phyloP scores from a whole-genome alignment of 2,329 filamentous ascomycete species.

The Chrysosphaeria jannelii region DNA sequence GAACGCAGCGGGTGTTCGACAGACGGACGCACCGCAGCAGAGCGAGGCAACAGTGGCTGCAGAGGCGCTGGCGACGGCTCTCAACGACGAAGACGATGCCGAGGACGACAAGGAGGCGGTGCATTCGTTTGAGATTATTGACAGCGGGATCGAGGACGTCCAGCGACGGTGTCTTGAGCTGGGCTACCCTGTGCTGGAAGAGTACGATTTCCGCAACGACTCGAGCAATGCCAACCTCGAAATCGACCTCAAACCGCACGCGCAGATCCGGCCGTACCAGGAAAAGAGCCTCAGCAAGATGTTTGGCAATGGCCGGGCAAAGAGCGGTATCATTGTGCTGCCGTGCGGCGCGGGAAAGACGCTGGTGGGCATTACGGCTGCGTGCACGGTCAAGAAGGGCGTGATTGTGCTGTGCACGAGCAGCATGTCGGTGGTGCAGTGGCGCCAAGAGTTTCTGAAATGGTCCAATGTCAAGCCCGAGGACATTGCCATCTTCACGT shows the following conservation, averaged over 20 bases:
- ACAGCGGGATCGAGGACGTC: constrained; percentile 55
- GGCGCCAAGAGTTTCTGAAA: constrained; percentile 85
- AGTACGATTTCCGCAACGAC: constrained; percentile 92
- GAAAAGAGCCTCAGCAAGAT: constrained; percentile 96
- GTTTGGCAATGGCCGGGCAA: constrained; percentile 93
- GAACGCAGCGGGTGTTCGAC: constrained; percentile 63
- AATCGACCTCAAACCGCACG: constrained; percentile 70
- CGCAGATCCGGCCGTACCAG: constrained; percentile 80
- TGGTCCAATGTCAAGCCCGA: constrained; percentile 90
- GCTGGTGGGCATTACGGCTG: constrained; percentile 88
- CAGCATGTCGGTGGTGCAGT: constrained; percentile 93
- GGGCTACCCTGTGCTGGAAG: constrained; percentile 66
- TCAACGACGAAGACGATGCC: constrained; percentile 46
- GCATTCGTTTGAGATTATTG: constrained; percentile 74
- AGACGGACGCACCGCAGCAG: constrained; percentile 18
- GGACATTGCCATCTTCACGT: constrained; percentile 84
- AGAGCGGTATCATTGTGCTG: constrained; percentile 89
- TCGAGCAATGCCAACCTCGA: constrained; percentile 69
- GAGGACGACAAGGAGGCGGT: constrained; percentile 56
- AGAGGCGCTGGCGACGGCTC: constrained; percentile 16
- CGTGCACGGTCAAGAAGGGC: constrained; percentile 92
- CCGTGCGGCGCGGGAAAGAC: constrained; percentile 95
- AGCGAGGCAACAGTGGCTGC: constrained; percentile 8
- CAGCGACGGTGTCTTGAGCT: constrained; percentile 74
- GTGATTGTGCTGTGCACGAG: constrained; percentile 87